These are phyloP conservation scores for Mrakiaceae sp. DNA, from an alignment of 1,284 basidiomycete genomes.

Conservation along the genomic window DNA sequence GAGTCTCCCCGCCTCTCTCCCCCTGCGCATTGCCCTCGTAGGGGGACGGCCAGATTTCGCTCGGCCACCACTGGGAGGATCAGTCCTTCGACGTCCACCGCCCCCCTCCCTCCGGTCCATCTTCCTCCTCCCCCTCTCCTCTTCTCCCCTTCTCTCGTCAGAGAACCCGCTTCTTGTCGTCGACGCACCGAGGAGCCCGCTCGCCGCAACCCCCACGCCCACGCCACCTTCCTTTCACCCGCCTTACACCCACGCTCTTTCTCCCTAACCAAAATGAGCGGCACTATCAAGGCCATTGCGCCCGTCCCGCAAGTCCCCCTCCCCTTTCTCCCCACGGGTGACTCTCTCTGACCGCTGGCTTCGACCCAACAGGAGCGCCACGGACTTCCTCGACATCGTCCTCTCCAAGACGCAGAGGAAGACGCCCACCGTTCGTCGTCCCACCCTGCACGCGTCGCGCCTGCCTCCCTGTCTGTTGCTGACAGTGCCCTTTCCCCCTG, in stretches of 20 bases:
- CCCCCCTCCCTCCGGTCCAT: neutral
- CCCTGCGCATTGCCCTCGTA: no score
- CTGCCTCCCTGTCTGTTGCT: neutral
- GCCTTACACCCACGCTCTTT: no score
- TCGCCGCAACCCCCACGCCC: no score
- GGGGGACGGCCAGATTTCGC: no score
- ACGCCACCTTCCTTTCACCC: no score
- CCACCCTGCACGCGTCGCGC: neutral
- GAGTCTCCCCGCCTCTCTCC: no score
- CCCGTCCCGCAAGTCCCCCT: constrained; percentile 76
- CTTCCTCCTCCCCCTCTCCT: neutral
- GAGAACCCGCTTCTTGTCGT: neutral
- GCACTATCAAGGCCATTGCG: constrained; percentile 74
- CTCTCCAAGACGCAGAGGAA: constrained; percentile 90
- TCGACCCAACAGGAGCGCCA: neutral
- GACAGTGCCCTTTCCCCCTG: neutral
- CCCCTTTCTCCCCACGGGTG: constrained; percentile 25
- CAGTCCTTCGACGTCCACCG: no score
- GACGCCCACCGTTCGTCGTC: constrained; percentile 70
- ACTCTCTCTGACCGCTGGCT: neutral
- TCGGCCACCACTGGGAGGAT: no score
- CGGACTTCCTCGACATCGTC: constrained; percentile 88
- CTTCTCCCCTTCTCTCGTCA: neutral
- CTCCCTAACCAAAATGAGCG: constrained; percentile 24
- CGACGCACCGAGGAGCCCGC: neutral